Evolutionary conservation across 345 rosid genomes (phyloP).

Genomic region (Raphanus raphanistrum): DNA sequence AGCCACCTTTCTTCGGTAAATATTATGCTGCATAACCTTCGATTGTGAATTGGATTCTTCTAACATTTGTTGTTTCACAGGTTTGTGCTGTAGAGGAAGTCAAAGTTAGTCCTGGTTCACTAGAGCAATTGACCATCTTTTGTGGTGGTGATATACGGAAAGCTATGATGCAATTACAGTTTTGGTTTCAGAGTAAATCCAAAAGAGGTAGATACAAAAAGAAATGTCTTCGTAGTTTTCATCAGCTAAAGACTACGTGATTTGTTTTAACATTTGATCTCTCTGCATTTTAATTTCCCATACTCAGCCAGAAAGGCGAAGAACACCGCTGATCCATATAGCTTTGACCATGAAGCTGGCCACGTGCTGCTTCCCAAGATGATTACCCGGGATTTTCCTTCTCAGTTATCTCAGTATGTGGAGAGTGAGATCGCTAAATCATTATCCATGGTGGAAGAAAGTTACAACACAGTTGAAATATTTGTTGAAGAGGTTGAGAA

Average conservation of each 20-base stretch:
- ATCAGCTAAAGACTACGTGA: background rate
- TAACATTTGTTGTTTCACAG: conserved; percentile 42
- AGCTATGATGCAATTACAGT: conserved; percentile 77
- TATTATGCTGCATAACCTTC: conserved; percentile 23
- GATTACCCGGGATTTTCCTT: conserved; percentile 70
- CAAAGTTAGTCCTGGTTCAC: conserved; percentile 46
- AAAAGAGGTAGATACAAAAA: conserved; percentile 48
- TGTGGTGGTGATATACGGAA: conserved; percentile 79
- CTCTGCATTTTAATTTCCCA: conserved; percentile 4
- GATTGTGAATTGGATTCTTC: conserved; percentile 20
- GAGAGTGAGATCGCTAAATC: conserved; percentile 66
- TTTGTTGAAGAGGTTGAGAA: conserved; percentile 47
- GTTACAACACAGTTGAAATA: conserved; percentile 35
- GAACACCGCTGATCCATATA: conserved; percentile 32
- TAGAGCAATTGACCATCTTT: conserved; percentile 51
- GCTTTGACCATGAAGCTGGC: conserved; percentile 60
- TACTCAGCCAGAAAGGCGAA: conserved; percentile 45
- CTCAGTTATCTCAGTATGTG: conserved; percentile 67
- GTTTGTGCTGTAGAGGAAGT: conserved; percentile 74
- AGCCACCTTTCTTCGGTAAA: conserved; percentile 55
- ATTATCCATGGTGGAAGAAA: conserved; percentile 51
- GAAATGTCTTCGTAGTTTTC: background rate
- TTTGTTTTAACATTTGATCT: conserved; percentile 12
- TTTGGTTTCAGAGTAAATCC: conserved; percentile 77
- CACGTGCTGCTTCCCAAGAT: conserved; percentile 62